Base-by-base conservation (phyloP, 805 yeast genomes). In the Kodamaea neixiangensis region DNA sequence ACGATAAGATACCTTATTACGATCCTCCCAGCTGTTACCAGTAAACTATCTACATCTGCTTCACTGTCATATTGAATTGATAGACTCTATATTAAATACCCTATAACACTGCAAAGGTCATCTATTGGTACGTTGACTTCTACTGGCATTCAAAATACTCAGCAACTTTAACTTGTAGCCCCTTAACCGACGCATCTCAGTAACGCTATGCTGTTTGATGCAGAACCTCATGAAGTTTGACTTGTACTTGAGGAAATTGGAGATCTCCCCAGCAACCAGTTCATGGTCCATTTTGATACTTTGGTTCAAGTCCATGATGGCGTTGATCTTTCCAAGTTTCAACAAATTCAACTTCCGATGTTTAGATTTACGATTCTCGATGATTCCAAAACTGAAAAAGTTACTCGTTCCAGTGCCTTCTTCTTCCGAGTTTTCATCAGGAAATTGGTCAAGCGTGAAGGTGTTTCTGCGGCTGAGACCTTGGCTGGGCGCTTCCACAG, bases 261-360 rank as follows among this genome's bases (percentile, higher is more conserved):
- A 83, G 15, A 85, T 69, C 61, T 84, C 87, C 46, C 81, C 77
- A 0, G 92, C 91, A 2, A 86, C 56, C 1, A 64, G 57, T 58
- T 87, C 93, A 63, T 87, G 88, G n/a, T 69, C 76, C 19, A 56
- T 53, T 48, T 76, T 80, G 19, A 87, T 75, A 3, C 76, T 81
- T 15, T 60, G 53, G 53, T 77, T 80, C 42, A 85, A 56, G 9
- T 63, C 68, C 53, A 73, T 57, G 39, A 86, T 63, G 38, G 69
- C 70, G 29, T 66, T 63, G 44, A 77, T 72, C 18, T 73, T 65
- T n/a, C 73, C 77, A 3, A 73, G 61, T 22, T 75, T 75, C 3
- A 65, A 56, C 5, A 75, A 51, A 4, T 82, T 53, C 34, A 76
- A 71, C 17, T 70, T 68, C 50, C 77, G 78, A 57, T 80, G 78